Conservation (phyloP, 208 protist species). For the Leishmania martiniquensis region DNA sequence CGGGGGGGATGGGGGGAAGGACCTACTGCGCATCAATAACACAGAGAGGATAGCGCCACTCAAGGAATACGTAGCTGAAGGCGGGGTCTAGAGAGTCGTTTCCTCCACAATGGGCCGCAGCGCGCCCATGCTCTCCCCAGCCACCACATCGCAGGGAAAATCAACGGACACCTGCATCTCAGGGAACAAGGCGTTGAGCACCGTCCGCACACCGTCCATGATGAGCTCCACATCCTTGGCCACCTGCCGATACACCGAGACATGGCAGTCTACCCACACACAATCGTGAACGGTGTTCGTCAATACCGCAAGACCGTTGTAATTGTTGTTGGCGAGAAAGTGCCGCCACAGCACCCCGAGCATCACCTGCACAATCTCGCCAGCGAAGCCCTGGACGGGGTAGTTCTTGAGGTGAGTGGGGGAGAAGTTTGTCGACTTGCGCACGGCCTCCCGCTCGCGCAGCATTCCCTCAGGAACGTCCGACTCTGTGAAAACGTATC, state of each 20-base stretch:
- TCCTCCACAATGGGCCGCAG: slow-evolving; percentile 80
- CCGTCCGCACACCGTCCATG: slow-evolving; percentile 83
- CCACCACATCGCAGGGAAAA: slow-evolving; percentile 90
- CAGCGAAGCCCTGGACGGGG: slow-evolving; percentile 94
- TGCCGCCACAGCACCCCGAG: slow-evolving; percentile 92
- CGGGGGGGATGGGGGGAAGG: background rate
- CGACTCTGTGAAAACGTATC: slow-evolving; percentile 91
- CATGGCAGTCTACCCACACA: slow-evolving; percentile 93
- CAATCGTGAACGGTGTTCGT: slow-evolving; percentile 95
- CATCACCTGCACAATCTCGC: slow-evolving; percentile 94
- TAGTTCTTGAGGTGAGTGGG: slow-evolving; percentile 95
- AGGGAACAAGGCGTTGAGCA: slow-evolving; percentile 81
- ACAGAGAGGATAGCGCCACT: background rate
- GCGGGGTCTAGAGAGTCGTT: slow-evolving; percentile 40
- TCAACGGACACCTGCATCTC: slow-evolving; percentile 88
- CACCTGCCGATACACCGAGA: slow-evolving; percentile 79
- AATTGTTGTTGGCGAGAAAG: slow-evolving; percentile 87
- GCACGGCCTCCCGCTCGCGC: slow-evolving; percentile 43
- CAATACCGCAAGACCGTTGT: slow-evolving; percentile 88
- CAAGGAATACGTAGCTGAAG: background rate
- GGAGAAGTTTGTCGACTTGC: slow-evolving; percentile 92
- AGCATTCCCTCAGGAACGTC: slow-evolving; percentile 85
- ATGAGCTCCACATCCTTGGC: slow-evolving; percentile 84
- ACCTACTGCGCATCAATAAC: background rate
- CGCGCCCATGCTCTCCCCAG: slow-evolving; percentile 87